phyloP scores from a whole-genome alignment of 441 rosid genomes.

The Gossypium trilobum region DNA sequence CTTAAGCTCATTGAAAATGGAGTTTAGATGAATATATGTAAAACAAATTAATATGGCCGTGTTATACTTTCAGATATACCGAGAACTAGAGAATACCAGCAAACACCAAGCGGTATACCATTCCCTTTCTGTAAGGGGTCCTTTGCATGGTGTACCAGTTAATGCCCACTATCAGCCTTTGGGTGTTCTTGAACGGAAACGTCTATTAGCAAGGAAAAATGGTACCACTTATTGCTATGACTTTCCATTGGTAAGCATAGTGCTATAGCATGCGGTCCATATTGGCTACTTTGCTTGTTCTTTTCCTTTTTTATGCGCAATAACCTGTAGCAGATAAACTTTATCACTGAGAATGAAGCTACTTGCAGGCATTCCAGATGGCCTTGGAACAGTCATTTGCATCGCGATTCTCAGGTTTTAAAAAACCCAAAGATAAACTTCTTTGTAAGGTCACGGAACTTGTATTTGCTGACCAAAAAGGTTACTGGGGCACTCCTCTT shows the following conservation, averaged over 20 bases:
- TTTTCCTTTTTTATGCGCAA: neutral
- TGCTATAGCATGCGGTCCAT: slow-evolving; percentile 10
- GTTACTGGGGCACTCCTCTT: slow-evolving; percentile 69
- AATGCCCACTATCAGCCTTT: slow-evolving; percentile 66
- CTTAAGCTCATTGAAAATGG: neutral
- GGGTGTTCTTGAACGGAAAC: slow-evolving; percentile 70
- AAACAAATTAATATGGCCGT: slow-evolving; percentile 4
- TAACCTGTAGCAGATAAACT: slow-evolving; percentile 10
- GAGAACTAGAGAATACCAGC: slow-evolving; percentile 66
- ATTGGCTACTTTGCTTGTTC: neutral
- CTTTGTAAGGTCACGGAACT: slow-evolving; percentile 67
- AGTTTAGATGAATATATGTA: neutral
- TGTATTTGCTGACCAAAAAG: slow-evolving; percentile 57
- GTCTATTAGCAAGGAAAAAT: slow-evolving; percentile 71
- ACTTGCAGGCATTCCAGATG: slow-evolving; percentile 79
- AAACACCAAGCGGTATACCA: slow-evolving; percentile 54
- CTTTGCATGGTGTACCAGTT: slow-evolving; percentile 58
- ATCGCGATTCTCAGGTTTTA: slow-evolving; percentile 40
- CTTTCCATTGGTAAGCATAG: slow-evolving; percentile 73
- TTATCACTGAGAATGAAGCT: slow-evolving; percentile 15
- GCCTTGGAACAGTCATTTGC: slow-evolving; percentile 74
- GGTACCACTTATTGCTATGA: slow-evolving; percentile 96
- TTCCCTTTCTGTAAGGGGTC: slow-evolving; percentile 51
- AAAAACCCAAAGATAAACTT: slow-evolving; percentile 41
- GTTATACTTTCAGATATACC: slow-evolving; percentile 58